A percentile compares a stretch with the other conserved stretches of the same genome.
Conservation (phyloP, 805 yeast genomes). For the Starmerella asiatica region DNA sequence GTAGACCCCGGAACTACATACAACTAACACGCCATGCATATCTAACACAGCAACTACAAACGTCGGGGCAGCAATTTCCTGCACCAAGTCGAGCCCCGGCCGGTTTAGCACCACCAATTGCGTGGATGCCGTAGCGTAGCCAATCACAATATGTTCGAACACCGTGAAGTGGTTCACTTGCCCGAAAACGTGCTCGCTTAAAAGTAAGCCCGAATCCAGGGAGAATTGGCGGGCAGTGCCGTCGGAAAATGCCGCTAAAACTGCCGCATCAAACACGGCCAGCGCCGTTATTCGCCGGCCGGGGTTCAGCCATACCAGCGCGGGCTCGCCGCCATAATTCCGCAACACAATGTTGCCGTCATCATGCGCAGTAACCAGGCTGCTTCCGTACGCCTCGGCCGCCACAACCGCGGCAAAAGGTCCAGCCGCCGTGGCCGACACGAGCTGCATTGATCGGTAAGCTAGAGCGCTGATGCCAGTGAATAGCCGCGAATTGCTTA, state of each 20-base stretch:
- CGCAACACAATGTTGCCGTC: slow-evolving; percentile 5
- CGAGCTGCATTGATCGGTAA: not conserved
- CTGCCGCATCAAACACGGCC: not conserved
- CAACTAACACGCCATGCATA: slow-evolving; percentile 2
- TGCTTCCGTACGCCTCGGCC: not conserved
- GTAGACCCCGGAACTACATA: slow-evolving; percentile 6
- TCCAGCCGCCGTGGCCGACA: slow-evolving; percentile 1
- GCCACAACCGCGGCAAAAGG: not conserved
- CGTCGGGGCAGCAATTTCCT: slow-evolving; percentile 1
- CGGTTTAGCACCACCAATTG: slow-evolving; percentile 7
- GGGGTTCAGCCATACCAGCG: slow-evolving; percentile 9
- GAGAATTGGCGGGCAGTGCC: not conserved
- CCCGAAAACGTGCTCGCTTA: not conserved
- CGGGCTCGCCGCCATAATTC: not conserved
- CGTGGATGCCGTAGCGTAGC: slow-evolving; percentile 3
- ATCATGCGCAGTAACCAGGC: slow-evolving; percentile 4
- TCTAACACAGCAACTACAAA: slow-evolving; percentile 5
- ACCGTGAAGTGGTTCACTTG: slow-evolving; percentile 3
- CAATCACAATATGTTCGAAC: slow-evolving; percentile 9
- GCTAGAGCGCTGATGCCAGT: not conserved
- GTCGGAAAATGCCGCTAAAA: slow-evolving; percentile 5
- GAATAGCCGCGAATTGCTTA: not conserved
- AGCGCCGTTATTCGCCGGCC: slow-evolving; percentile 4
- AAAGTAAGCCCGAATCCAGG: slow-evolving; percentile 2
- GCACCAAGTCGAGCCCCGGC: slow-evolving; percentile 6